Evolutionary conservation across 2,329 filamentous ascomycete species (phyloP), one percentile per base, ranked within the genome.

Genomic region (Calonectria naviculata): DNA sequence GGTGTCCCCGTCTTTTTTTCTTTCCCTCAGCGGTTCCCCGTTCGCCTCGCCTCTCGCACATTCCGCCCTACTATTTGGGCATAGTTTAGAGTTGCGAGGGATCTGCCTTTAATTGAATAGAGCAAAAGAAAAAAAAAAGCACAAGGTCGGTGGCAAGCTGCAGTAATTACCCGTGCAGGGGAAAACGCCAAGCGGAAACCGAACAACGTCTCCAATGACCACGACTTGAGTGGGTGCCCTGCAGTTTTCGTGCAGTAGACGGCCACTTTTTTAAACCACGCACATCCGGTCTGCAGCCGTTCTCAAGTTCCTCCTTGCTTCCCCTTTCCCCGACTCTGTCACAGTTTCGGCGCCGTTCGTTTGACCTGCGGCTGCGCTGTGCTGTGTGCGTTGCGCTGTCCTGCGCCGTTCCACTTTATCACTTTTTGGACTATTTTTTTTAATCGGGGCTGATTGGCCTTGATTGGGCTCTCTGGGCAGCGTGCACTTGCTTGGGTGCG

Each of bases 221-320:
- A 42, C 7, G 36, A 24, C 36, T 44, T 31, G 36, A 54, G 67
- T 75, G 68, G 65, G 56, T 64, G 60, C 34, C 36, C 46, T 71
- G 64, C 68, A 62, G 58, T 41, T 42, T 44, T 49, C 54, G 49
- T 56, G 63, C 65, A 68, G 58, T 46, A 56, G 69, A 75, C 73
- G 74, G 72, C 67, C 73, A 73, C 60, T 67, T 71, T 64, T 68
- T 65, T 64, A 73, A 73, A 68, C 69, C 69, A 71, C 67, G 63
- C 71, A 73, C 64, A 56, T 71, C 69, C 63, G 60, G 44, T 66
- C 73, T 69, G 67, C 61, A 66, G 60, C 49, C 67, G 64, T 70
- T 75, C 71, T 49, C 61, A 58, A 65, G 47, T 47, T 38, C 54
- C 60, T 47, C 62, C 47, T 72, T 34, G 28, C 31, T 38, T 36